A percentile compares a stretch with the other conserved stretches of the same genome.
phyloP scores from a whole-genome alignment of 129 eudicot species.

The Helianthus tuberosus region DNA sequence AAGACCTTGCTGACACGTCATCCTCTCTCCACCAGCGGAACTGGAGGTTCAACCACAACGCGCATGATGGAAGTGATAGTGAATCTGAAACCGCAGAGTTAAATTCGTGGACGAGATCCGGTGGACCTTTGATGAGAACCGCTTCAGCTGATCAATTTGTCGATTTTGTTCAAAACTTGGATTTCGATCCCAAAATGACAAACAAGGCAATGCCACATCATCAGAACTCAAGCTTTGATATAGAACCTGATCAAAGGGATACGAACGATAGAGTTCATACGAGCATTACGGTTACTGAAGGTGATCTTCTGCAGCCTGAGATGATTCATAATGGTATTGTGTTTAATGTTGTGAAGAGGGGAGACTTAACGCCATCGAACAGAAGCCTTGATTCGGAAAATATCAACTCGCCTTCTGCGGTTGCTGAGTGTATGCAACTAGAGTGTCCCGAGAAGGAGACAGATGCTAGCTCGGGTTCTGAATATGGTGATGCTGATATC shows the following conservation, averaged over 20 bases:
- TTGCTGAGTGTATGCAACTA: constrained; percentile 69
- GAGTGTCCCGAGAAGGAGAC: constrained; percentile 61
- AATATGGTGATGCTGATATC: constrained; percentile 41
- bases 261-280: constrained; percentile 28
- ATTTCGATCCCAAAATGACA: constrained; percentile 38
- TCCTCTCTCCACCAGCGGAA: constrained; percentile 61
- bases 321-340: constrained; percentile 65
- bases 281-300: constrained; percentile 73
- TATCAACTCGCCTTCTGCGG: constrained; percentile 33
- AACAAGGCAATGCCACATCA: constrained; percentile 20
- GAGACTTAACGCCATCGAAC: constrained; percentile 54
- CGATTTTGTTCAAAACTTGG: constrained; percentile 73
- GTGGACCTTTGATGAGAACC: constrained; percentile 97
- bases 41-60: constrained; percentile 40
- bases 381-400: constrained; percentile 66
- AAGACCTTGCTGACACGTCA: constrained; percentile 60
- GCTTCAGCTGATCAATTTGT: constrained; percentile 71
- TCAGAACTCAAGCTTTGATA: constrained; percentile 44
- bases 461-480: constrained; percentile 72
- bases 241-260: constrained; percentile 48
- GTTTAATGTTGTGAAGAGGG: constrained; percentile 78
- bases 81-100: constrained; percentile 70
- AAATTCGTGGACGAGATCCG: constrained; percentile 81
- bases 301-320: constrained; percentile 81
- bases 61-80: constrained; percentile 78